Percentiles rank a stretch among this genome's conserved stretches.
phyloP scores from a whole-genome alignment of 75 land plant genomes.

The Pseudotsuga menziesii region DNA sequence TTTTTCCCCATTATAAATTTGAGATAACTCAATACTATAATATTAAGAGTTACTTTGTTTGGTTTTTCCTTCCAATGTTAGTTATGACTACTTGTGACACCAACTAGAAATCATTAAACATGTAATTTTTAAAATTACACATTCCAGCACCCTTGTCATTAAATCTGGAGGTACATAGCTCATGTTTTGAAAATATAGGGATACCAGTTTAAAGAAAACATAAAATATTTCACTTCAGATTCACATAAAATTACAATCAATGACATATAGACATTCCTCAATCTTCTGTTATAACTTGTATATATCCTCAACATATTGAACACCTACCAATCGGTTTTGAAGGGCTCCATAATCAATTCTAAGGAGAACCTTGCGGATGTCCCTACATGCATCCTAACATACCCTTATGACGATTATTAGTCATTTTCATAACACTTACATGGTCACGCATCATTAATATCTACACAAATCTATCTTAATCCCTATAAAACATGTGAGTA shows the following conservation, averaged over 20 bases:
- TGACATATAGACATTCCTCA: conserved; percentile 33
- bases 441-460: too few relatives aligned
- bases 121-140: too few relatives aligned
- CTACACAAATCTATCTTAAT: too few relatives aligned
- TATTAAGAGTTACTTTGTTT: too few relatives aligned
- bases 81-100: too few relatives aligned
- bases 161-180: conserved; percentile 52
- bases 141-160: conserved; percentile 56
- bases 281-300: conserved; percentile 28
- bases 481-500: too few relatives aligned
- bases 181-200: conserved; percentile 23
- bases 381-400: conserved; percentile 58
- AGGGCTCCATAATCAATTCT: conserved; percentile 75
- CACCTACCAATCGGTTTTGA: conserved; percentile 70
- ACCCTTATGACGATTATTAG: neutral
- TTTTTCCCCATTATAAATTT: too few relatives aligned
- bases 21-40: too few relatives aligned
- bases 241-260: neutral
- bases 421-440: neutral
- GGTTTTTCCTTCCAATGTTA: too few relatives aligned
- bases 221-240: neutral
- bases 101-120: too few relatives aligned
- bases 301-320: conserved; percentile 81
- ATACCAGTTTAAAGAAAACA: neutral
- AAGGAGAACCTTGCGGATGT: conserved; percentile 23